A percentile compares a stretch with the other conserved stretches of the same genome.
These are phyloP conservation scores for Noccaea caerulescens DNA, from an alignment of 345 rosid genomes.

Conservation along the genomic window DNA sequence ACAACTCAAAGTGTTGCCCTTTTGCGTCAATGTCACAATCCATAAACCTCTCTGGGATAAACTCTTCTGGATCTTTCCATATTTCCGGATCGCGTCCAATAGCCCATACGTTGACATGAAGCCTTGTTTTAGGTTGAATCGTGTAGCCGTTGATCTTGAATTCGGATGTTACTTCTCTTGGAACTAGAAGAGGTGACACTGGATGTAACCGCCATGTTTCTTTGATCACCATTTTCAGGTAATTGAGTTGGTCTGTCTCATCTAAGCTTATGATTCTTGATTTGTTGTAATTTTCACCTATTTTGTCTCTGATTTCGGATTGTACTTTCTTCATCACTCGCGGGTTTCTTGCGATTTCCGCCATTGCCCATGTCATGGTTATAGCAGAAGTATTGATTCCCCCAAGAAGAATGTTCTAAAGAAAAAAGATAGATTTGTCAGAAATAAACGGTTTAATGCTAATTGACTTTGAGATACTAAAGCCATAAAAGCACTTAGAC, in stretches of 20 bases:
- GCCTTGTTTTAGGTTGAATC: slow-evolving; percentile 43
- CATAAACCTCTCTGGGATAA: slow-evolving; percentile 46
- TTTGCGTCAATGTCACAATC: slow-evolving; percentile 42
- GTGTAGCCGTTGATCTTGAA: slow-evolving; percentile 41
- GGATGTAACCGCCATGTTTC: slow-evolving; percentile 54
- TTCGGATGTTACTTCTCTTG: slow-evolving; percentile 46
- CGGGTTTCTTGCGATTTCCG: slow-evolving; percentile 57
- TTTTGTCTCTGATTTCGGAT: slow-evolving; percentile 46
- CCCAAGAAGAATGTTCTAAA: slow-evolving; percentile 49
- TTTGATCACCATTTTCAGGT: slow-evolving; percentile 50
- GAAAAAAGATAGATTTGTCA: not conserved
- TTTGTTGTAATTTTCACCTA: slow-evolving; percentile 26
- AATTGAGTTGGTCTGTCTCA: slow-evolving; percentile 36
- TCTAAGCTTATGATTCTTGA: slow-evolving; percentile 32
- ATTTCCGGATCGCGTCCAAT: slow-evolving; percentile 43
- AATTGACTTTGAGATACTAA: no score
- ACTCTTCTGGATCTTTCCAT: slow-evolving; percentile 49
- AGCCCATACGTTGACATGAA: slow-evolving; percentile 50
- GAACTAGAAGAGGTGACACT: slow-evolving; percentile 44
- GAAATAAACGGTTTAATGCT: no score
- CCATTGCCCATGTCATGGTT: slow-evolving; percentile 62
- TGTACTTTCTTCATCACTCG: slow-evolving; percentile 62
- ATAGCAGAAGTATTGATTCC: slow-evolving; percentile 55
- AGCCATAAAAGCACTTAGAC: no score
- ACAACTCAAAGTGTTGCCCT: slow-evolving; percentile 44